These are phyloP conservation scores for Typha latifolia DNA, from an alignment of 176 grass and related monocot genomes.

Conservation along the genomic window DNA sequence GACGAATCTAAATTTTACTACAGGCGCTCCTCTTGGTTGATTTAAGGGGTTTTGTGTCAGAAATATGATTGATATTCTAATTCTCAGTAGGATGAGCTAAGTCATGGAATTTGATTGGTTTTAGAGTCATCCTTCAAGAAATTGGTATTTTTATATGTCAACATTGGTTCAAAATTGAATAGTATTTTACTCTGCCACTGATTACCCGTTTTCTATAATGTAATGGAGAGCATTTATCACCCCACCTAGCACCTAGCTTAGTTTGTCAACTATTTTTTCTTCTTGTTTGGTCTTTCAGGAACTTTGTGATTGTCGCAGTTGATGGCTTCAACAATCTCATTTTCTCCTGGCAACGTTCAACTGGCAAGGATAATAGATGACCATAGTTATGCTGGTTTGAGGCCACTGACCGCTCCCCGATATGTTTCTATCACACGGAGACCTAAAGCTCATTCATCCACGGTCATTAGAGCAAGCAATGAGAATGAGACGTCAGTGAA, in stretches of 20 bases:
- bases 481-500: constrained; percentile 49
- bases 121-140: too few relatives aligned
- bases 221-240: too few relatives aligned
- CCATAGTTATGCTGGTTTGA: constrained; percentile 26
- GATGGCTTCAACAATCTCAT: constrained; percentile 65
- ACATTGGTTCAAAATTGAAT: too few relatives aligned
- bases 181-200: too few relatives aligned
- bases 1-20: too few relatives aligned
- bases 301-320: neutral
- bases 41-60: too few relatives aligned
- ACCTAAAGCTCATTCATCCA: constrained; percentile 6
- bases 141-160: too few relatives aligned
- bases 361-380: constrained; percentile 33
- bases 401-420: constrained; percentile 24
- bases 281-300: neutral
- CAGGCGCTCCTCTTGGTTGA: too few relatives aligned
- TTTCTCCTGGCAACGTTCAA: constrained; percentile 45
- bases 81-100: too few relatives aligned
- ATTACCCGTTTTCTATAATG: too few relatives aligned
- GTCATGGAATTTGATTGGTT: too few relatives aligned
- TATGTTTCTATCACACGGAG: constrained; percentile 10
- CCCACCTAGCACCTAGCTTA: neutral
- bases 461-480: constrained; percentile 47
- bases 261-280: neutral
- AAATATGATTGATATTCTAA: too few relatives aligned